These are phyloP conservation scores for Mycena galericulata DNA, from an alignment of 768 basidiomycete genomes.

Conservation along the genomic window DNA sequence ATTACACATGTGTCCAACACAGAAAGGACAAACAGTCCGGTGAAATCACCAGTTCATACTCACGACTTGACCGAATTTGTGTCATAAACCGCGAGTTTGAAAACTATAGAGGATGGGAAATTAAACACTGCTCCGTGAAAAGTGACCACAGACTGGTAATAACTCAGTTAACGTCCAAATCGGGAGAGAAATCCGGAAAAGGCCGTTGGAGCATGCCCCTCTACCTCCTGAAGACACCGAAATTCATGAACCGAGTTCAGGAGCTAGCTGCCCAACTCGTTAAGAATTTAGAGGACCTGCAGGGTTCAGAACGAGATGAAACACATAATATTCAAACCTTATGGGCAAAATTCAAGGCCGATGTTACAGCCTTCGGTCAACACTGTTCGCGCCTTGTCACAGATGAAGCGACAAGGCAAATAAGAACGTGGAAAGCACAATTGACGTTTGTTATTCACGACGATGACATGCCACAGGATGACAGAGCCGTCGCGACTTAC, in stretches of 20 bases:
- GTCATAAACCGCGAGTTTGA: too few species aligned
- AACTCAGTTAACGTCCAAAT: background rate
- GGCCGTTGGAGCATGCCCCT: background rate
- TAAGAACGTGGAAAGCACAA: background rate
- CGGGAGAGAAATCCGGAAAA: background rate
- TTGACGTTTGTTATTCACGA: background rate
- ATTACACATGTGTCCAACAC: too few species aligned
- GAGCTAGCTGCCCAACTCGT: background rate
- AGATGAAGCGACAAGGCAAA: background rate
- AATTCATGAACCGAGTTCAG: slow-evolving; percentile 3
- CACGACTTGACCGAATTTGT: too few species aligned
- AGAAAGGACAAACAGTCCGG: too few species aligned
- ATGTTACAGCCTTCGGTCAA: background rate
- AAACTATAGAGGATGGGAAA: too few species aligned
- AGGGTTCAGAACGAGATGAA: background rate
- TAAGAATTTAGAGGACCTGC: background rate
- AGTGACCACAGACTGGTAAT: background rate
- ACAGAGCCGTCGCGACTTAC: background rate
- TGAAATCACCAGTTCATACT: too few species aligned
- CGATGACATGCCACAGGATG: background rate
- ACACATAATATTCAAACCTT: background rate
- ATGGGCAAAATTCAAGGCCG: background rate
- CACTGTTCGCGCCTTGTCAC: background rate
- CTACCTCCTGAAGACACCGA: background rate
- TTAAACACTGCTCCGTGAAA: background rate